Evolutionary conservation across 805 yeast genomes (phyloP), one percentile per base, ranked within the genome.

Genomic region (Kodamaea leandrae): DNA sequence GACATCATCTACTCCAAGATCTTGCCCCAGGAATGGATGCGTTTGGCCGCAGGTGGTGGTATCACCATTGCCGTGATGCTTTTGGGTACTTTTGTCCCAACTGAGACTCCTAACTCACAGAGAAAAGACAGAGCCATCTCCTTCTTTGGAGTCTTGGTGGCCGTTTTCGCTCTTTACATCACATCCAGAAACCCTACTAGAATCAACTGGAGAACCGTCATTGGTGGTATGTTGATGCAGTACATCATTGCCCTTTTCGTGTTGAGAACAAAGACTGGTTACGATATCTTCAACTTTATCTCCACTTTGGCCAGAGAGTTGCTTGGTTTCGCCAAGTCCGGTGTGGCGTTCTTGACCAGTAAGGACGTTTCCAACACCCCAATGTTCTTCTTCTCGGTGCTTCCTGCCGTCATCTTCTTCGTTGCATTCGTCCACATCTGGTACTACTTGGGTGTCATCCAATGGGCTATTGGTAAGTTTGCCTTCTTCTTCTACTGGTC

Each of bases 391-490:
- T 73, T 80, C 55, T 59, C 79, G 4, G 82, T 79, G 20, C 63
- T 80, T 44, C 83, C 84, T n/a, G 74, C 82, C 3, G 80, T 79
- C 39, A 64, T 77, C 13, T 80, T 80, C 69, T 80, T 80, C 63
- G 80, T 79, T 38, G 80, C 84, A 12, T 72, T 78, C 45, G 73
- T 79, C 33, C 83, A 78, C 52, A 71, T 79, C 38, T 74, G 77
- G 71, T 77, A 71, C 61, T 77, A 79, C 61, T 74, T 66, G 57
- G 83, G 83, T 9, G 62, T 73, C 24, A 64, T 80, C 41, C 85
- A 80, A 54, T 80, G 84, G 83, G 63, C 62, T 32, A 71, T 80
- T 41, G 68, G 69, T 32, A 80, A 80, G 57, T 76, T 76, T 48
- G 78, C 83, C 14, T 58, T 60, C 51, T 72, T 78, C 49, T 78